Conservation (phyloP, 441 rosid species). For the Manihot esculenta region DNA sequence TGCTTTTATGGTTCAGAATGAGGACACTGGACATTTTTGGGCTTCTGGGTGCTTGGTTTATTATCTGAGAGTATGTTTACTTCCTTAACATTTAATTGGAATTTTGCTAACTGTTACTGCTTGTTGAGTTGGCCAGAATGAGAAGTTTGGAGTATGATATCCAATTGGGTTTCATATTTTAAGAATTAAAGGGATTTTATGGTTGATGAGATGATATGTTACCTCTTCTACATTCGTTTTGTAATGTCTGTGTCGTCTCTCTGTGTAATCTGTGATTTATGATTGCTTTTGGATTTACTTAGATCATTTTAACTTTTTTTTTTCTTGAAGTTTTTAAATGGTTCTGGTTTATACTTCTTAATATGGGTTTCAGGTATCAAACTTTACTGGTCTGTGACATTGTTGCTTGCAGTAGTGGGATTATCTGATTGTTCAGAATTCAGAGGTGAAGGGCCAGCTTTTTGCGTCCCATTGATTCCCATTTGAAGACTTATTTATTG, state of each 20-base stretch:
- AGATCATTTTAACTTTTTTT: neutral
- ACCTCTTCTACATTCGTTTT: neutral
- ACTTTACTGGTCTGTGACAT: neutral
- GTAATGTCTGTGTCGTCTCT: neutral
- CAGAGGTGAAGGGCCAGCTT: neutral
- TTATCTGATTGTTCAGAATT: neutral
- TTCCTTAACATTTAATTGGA: neutral
- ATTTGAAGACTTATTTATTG: neutral
- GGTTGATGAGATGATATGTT: neutral
- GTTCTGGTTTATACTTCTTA: neutral
- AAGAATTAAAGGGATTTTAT: neutral
- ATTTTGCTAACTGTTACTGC: neutral
- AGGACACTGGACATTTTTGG: neutral
- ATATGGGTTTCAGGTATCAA: conserved; percentile 19
- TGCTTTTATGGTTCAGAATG: neutral
- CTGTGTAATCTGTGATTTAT: neutral
- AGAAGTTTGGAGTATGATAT: too few relatives aligned
- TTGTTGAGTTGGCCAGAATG: neutral
- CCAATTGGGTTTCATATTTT: neutral
- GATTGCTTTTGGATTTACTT: neutral
- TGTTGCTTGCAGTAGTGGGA: neutral
- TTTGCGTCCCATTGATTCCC: neutral
- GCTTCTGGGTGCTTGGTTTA: neutral
- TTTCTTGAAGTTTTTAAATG: neutral
- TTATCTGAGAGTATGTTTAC: neutral